phyloP scores from a whole-genome alignment of 2,329 filamentous ascomycete species.

The Pyricularia pennisetigena region DNA sequence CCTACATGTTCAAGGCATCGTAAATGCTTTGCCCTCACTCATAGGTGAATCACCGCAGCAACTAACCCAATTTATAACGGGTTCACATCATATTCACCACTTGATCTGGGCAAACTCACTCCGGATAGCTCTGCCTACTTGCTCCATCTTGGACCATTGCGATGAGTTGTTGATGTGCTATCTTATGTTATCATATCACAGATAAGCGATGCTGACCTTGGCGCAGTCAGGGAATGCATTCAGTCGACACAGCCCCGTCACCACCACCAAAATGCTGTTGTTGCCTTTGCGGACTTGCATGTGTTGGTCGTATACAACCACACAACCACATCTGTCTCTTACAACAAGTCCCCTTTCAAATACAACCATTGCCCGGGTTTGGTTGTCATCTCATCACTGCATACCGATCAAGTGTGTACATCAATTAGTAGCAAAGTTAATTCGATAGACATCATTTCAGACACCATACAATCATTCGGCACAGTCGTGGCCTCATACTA shows the following conservation, averaged over 20 bases:
- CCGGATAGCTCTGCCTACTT: not conserved
- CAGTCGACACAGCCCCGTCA: not conserved
- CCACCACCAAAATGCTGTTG: not conserved
- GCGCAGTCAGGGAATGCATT: not conserved
- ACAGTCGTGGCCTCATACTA: not conserved
- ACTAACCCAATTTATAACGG: not conserved
- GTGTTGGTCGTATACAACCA: not conserved
- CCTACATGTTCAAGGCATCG: not conserved
- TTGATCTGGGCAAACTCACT: not conserved
- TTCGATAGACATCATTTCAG: not conserved
- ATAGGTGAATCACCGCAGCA: not conserved
- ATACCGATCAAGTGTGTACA: not conserved
- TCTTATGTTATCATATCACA: not conserved
- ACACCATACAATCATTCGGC: not conserved
- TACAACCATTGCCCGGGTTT: not conserved
- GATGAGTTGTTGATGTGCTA: not conserved
- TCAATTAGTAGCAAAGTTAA: not conserved
- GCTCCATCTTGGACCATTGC: not conserved
- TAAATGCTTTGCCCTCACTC: not conserved
- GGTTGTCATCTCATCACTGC: not conserved
- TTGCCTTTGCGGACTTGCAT: not conserved
- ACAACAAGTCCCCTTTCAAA: not conserved
- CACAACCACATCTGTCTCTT: not conserved
- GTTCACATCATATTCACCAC: not conserved
- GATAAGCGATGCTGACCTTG: not conserved